phyloP scores from a whole-genome alignment of 345 rosid genomes.

The Euphorbia lathyris region DNA sequence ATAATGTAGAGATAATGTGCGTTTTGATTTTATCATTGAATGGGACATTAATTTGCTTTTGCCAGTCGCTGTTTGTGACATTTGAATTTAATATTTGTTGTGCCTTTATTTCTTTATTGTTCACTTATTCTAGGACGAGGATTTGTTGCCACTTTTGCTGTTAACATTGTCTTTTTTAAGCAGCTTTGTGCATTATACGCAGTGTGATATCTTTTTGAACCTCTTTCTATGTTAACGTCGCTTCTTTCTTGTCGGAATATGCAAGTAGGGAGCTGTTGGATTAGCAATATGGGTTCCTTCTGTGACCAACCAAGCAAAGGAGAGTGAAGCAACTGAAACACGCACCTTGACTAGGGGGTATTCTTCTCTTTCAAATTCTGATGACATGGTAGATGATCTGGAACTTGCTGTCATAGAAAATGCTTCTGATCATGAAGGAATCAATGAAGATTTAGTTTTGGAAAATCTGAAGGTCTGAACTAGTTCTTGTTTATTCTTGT shows the following conservation, averaged over 20 bases:
- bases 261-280: constrained; percentile 89
- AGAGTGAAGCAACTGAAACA: constrained; percentile 55
- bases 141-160: constrained; percentile 9
- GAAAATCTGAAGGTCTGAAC: constrained; percentile 63
- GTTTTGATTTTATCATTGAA: not conserved
- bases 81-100: not conserved
- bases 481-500: not conserved
- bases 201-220: not conserved
- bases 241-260: constrained; percentile 14
- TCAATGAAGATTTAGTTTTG: constrained; percentile 62
- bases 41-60: not conserved
- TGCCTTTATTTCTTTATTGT: not conserved
- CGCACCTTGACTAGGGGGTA: constrained; percentile 60
- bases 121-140: not conserved
- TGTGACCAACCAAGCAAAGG: constrained; percentile 79
- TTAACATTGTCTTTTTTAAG: not conserved
- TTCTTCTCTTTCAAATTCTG: constrained; percentile 58
- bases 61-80: not conserved
- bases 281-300: constrained; percentile 99
- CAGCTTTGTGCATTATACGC: not conserved
- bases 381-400: constrained; percentile 48
- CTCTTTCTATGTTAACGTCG: constrained; percentile 2
- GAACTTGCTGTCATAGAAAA: constrained; percentile 58
- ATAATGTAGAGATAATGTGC: not conserved
- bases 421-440: constrained; percentile 45